A percentile compares a stretch with the other conserved stretches of the same genome.
These are phyloP conservation scores for Schizochytrium sp. DNA, from an alignment of 108 stramenopile genomes.

Conservation along the genomic window DNA sequence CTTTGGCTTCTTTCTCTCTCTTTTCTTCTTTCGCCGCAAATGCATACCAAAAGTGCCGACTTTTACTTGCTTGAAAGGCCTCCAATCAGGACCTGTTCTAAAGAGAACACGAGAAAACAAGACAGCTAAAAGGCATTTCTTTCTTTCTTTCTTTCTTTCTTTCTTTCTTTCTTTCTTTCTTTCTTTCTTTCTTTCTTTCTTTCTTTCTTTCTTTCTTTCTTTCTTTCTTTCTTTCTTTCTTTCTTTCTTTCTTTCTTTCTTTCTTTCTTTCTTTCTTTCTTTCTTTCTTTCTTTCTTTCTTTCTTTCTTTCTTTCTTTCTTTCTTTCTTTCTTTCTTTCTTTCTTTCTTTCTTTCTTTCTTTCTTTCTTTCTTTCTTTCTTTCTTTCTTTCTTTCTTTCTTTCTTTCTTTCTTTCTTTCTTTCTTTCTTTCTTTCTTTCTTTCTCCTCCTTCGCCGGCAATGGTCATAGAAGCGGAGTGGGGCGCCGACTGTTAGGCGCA, in stretches of 20 bases:
- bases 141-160: constrained; percentile 36
- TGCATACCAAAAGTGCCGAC: too few species aligned
- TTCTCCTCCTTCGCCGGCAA: too few species aligned
- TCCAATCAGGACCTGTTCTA: too few species aligned
- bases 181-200: not conserved
- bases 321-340: not conserved
- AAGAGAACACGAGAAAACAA: too few species aligned
- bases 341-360: not conserved
- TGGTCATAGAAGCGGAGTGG: too few species aligned
- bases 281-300: not conserved
- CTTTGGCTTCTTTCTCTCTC: too few species aligned
- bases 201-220: not conserved
- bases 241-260: too few species aligned
- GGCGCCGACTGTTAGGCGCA: too few species aligned
- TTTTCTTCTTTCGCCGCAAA: too few species aligned
- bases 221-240: constrained; percentile 12
- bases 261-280: not conserved
- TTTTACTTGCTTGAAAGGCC: too few species aligned
- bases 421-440: not conserved
- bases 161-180: not conserved
- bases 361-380: not conserved
- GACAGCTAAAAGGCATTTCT: not conserved
- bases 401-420: not conserved
- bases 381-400: not conserved
- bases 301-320: not conserved